A percentile compares a stretch with the other conserved stretches of the same genome.
These are phyloP conservation scores for Spiromastix sp. DNA, from an alignment of 2,329 filamentous ascomycete species.

Conservation along the genomic window DNA sequence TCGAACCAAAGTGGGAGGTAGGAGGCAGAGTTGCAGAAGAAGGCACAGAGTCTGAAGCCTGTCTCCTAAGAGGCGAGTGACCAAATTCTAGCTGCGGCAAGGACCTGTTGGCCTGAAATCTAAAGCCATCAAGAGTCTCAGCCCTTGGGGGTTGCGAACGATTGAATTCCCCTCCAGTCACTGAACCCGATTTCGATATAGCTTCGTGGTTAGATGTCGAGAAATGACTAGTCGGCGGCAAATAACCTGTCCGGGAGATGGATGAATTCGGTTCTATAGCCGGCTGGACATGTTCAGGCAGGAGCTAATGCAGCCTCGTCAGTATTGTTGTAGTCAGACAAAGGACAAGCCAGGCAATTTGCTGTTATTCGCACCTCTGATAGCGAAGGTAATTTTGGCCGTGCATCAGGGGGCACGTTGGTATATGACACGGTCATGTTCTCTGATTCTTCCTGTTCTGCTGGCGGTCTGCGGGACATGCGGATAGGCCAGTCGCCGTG, in stretches of 20 bases:
- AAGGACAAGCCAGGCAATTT: no score
- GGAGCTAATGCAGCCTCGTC: constrained; percentile 17
- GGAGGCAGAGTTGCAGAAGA: background rate
- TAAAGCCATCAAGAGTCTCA: constrained; percentile 17
- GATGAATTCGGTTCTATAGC: constrained; percentile 31
- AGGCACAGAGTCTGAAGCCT: constrained; percentile 5
- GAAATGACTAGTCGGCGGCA: constrained; percentile 21
- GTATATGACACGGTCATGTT: constrained; percentile 31
- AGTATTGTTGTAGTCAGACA: no score
- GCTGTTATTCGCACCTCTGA: constrained; percentile 31
- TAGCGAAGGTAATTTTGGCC: constrained; percentile 26
- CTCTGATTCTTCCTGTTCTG: constrained; percentile 20
- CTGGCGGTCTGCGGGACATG: constrained; percentile 27
- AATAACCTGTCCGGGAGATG: constrained; percentile 17
- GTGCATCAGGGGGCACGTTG: constrained; percentile 22
- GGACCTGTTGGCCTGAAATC: background rate
- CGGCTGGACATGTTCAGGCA: constrained; percentile 31
- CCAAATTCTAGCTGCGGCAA: background rate
- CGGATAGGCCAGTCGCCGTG: no score
- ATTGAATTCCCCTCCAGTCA: constrained; percentile 15
- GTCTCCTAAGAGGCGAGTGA: background rate
- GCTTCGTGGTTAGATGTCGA: constrained; percentile 19
- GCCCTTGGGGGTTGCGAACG: constrained; percentile 14
- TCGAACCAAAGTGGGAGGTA: constrained; percentile 15
- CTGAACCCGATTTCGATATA: constrained; percentile 20